Evolutionary conservation across 306 rosid species (phyloP).

Genomic region (Carpinus viminea): DNA sequence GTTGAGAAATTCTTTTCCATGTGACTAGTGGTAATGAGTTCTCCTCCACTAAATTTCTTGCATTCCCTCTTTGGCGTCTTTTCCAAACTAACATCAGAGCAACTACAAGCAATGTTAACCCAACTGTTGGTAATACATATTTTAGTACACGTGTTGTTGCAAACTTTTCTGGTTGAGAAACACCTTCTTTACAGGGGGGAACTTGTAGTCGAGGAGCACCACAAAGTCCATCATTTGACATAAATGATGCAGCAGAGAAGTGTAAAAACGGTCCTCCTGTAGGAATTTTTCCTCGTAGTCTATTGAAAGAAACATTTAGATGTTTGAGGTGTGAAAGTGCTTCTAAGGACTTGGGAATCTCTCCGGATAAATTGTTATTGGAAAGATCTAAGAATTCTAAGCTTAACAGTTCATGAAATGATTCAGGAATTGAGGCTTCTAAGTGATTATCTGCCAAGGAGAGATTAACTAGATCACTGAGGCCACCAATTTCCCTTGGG

Average conservation of each 20-base stretch:
- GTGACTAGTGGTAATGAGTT: background rate
- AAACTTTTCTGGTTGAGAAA: background rate
- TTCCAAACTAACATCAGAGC: background rate
- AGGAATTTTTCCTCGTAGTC: constrained; percentile 41
- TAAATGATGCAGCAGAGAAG: constrained; percentile 31
- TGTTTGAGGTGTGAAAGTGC: background rate
- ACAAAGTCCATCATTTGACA: constrained; percentile 36
- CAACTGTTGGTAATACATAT: constrained; percentile 16
- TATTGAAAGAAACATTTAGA: constrained; percentile 5
- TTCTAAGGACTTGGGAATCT: constrained; percentile 15
- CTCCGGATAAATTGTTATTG: background rate
- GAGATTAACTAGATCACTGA: constrained; percentile 18
- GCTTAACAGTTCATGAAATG: constrained; percentile 22
- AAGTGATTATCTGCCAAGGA: constrained; percentile 24
- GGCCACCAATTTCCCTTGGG: constrained; percentile 8
- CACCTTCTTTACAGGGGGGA: constrained; percentile 20
- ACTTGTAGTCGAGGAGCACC: constrained; percentile 25
- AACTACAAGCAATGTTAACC: constrained; percentile 9
- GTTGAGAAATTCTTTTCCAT: constrained; percentile 19
- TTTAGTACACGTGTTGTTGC: background rate
- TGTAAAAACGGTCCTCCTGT: constrained; percentile 22
- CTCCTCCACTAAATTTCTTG: background rate
- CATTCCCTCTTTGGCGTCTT: background rate
- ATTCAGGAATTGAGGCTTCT: constrained; percentile 29
- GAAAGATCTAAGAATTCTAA: constrained; percentile 12